phyloP scores from a whole-genome alignment of 768 basidiomycete species.

The Paxillus ammoniavirescens region DNA sequence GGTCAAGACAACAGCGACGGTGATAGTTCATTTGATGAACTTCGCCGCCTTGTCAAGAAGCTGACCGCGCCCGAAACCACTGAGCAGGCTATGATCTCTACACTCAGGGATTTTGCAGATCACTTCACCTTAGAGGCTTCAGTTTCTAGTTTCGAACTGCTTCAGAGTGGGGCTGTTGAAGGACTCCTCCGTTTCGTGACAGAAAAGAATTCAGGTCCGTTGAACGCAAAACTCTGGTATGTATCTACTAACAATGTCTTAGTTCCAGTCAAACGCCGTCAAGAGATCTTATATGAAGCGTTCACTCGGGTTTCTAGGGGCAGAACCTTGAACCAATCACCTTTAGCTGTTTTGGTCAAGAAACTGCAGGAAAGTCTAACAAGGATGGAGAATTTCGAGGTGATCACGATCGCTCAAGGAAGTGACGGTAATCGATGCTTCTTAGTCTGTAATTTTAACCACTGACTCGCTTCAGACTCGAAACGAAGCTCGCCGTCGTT shows the following conservation, averaged over 20 bases:
- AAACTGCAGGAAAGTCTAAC: slow-evolving; percentile 95
- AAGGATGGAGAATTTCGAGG: slow-evolving; percentile 93
- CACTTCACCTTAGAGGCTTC: slow-evolving; percentile 77
- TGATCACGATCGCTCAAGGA: slow-evolving; percentile 82
- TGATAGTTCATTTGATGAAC: slow-evolving; percentile 60
- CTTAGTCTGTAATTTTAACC: neutral
- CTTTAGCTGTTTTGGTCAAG: slow-evolving; percentile 82
- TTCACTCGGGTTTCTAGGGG: slow-evolving; percentile 59
- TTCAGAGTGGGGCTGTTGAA: slow-evolving; percentile 93
- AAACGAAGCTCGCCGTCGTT: slow-evolving; percentile 89
- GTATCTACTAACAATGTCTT: slow-evolving; percentile 5
- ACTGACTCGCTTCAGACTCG: slow-evolving; percentile 53
- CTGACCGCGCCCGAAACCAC: slow-evolving; percentile 54
- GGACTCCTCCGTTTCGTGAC: slow-evolving; percentile 81
- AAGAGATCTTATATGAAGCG: slow-evolving; percentile 76
- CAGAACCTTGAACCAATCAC: slow-evolving; percentile 47
- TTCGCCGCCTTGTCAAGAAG: slow-evolving; percentile 63
- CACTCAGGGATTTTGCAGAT: slow-evolving; percentile 72
- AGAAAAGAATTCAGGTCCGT: slow-evolving; percentile 45
- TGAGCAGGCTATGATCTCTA: slow-evolving; percentile 62
- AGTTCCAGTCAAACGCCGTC: slow-evolving; percentile 68
- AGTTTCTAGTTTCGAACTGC: slow-evolving; percentile 92
- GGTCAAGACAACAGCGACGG: slow-evolving; percentile 54
- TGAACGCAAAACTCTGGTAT: neutral
- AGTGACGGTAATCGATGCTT: slow-evolving; percentile 58